These are phyloP conservation scores for Auxenochlorella protothecoides DNA, from an alignment of 139 green algal genomes.

Conservation along the genomic window DNA sequence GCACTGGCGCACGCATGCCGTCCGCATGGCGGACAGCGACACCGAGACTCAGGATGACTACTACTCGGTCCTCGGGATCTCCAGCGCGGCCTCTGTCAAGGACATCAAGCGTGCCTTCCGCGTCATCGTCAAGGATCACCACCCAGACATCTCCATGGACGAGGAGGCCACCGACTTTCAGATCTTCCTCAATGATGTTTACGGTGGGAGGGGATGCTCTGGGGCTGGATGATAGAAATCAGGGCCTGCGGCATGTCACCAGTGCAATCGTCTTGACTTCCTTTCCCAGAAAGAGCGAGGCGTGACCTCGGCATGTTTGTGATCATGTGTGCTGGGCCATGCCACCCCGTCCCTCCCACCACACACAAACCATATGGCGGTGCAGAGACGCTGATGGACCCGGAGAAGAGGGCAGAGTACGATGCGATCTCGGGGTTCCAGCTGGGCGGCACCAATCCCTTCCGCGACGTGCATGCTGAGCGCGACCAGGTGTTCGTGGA, in stretches of 20 bases:
- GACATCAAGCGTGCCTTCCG: slow-evolving; percentile 22
- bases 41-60: too few species aligned
- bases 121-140: slow-evolving; percentile 20
- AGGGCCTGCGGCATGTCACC: too few species aligned
- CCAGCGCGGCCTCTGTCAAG: slow-evolving; percentile 4
- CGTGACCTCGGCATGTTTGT: too few species aligned
- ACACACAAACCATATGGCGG: neutral
- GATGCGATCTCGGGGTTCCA: slow-evolving; percentile 16
- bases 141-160: slow-evolving; percentile 19
- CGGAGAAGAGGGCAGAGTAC: slow-evolving; percentile 17
- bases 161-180: slow-evolving; percentile 16
- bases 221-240: too few species aligned
- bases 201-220: neutral
- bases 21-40: too few species aligned
- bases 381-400: slow-evolving; percentile 19
- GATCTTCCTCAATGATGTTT: slow-evolving; percentile 25
- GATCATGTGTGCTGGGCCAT: too few species aligned
- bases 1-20: too few species aligned
- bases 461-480: slow-evolving; percentile 34
- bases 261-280: too few species aligned
- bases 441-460: slow-evolving; percentile 12
- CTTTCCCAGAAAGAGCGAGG: too few species aligned
- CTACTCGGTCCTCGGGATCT: slow-evolving; percentile 12
- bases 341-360: too few species aligned
- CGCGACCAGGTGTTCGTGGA: slow-evolving; percentile 67